Evolutionary conservation across 345 rosid genomes (phyloP).

Genomic region (Sisymbrium irio): DNA sequence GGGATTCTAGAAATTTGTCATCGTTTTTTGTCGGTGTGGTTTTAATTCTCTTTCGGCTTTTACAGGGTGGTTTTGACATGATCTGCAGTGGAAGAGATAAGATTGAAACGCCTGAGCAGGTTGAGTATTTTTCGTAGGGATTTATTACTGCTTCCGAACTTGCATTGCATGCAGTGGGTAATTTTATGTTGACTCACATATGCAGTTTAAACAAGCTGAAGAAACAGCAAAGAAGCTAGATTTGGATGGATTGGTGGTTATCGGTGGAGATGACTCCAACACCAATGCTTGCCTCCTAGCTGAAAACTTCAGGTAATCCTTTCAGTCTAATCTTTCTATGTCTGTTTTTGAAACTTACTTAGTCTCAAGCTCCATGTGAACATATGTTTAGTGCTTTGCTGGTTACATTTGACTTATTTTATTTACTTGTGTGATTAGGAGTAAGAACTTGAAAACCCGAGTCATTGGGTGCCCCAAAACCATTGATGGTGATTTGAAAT

Average conservation of each 20-base stretch:
- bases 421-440: conserved; percentile 42
- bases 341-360: background rate
- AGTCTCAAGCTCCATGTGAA: background rate
- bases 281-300: conserved; percentile 99
- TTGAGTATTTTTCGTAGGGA: conserved; percentile 7
- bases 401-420: background rate
- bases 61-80: conserved; percentile 99
- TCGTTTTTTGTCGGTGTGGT: background rate
- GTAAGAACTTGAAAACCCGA: conserved; percentile 73
- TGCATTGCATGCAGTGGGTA: background rate
- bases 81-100: conserved; percentile 99
- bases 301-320: conserved; percentile 78
- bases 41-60: background rate
- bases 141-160: background rate
- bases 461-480: conserved; percentile 99
- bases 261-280: conserved; percentile 99
- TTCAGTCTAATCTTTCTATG: background rate
- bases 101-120: conserved; percentile 99
- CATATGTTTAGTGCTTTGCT: background rate
- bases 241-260: conserved; percentile 90
- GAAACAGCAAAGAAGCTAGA: conserved; percentile 86
- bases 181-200: conserved; percentile 3
- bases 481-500: conserved; percentile 97
- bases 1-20: background rate
- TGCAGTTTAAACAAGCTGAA: conserved; percentile 97